Evolutionary conservation across 1,284 basidiomycete genomes (phyloP), one percentile per base, ranked within the genome.

Genomic region (Boletus semigastroideus): DNA sequence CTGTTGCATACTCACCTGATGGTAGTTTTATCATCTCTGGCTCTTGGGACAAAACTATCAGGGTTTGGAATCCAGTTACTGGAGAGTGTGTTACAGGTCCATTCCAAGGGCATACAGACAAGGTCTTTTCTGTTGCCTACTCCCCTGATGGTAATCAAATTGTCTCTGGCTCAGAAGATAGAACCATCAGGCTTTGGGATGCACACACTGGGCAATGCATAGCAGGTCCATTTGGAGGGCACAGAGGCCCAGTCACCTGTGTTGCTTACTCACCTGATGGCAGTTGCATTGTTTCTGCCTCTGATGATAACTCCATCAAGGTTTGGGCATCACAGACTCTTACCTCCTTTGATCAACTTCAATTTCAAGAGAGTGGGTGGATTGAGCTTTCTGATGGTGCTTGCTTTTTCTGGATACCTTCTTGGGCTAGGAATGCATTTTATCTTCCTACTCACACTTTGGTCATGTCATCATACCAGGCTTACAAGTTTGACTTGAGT

Each of bases 1-100:
- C 47, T 42, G 22, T 61, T 49, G 49, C 50, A 1, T 59, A 59
- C n/a, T 65, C 61, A 31, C 45, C 55, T 55, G 25, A 59, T 63
- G 42, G 56, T 0, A 45, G 2, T 2, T 10, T 25, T 3, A 19
- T 63, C 51, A 27, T 49, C 38, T 65, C 59, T 54, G 54, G 59
- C 5, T 60, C 60, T 9, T 2, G 16, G 5, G 62, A 60, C 33
- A 55, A 41, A 6, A 64, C 62, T 2, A 38, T 63, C 8, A 63
- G 62, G 13, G 3, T 64, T 14, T 60, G 59, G 61, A 25, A 59
- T 42, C 4, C 42, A n/a, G 5, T 1, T 16, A 60, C 57, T 51
- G 60, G 59, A 2, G 22, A 60, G 6, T 62, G 60, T 49, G 19
- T 62, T 17, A 42, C 5, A 33, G 59, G 46, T 40, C 62, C 58